Evolutionary conservation across 75 land plant genomes (phyloP), one percentile per base, ranked within the genome.

Genomic region (Larix kaempferi): DNA sequence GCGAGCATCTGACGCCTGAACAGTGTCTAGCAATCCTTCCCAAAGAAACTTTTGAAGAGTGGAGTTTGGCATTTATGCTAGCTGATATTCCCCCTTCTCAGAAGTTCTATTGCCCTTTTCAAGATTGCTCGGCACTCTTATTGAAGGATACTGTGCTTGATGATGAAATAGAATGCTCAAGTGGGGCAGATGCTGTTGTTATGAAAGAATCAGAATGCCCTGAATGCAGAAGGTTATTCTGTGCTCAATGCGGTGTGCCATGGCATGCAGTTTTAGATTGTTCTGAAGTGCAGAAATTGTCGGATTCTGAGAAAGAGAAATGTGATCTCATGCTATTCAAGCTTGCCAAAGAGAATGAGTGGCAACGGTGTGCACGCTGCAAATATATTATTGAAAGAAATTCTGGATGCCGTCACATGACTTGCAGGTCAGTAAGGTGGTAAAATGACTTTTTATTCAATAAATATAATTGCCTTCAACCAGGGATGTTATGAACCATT

Each of bases 91-190:
- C 71, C 6, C 82, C 17, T 1, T 61, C 77, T 8, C 67, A 83
- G 44, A 84, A 79, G 75, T 78, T 84, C 25, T 87, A 91, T 41
- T 91, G 93, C 62, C 93, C 93, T 6, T 91, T 72, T 22, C 78
- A 81, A 73, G 93, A 91, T 65, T 91, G 91, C 71, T 88, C 85
- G 16, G 87, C 82, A 0, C 15, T 86, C 75, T 49, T 88, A 71
- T 10, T 86, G 7, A 79, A 86, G 39, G 88, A 89, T 35, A 29
- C 33, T 29, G 73, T n/a, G 39, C 44, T 21, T 57, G 33, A 29
- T 57, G 33, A 29, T 29, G 33, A 29, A 29, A 29, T 29, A 29
- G 33, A 1, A 29, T 29, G 33, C 54, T 72, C 74, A 8, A 13
- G 25, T 10, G 74, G 56, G 29, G 56, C 56, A 22, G 17, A 0